A percentile compares a stretch with the other conserved stretches of the same genome.
phyloP scores from a whole-genome alignment of 2,329 filamentous ascomycete genomes.

The Parafenestella ontariensis region DNA sequence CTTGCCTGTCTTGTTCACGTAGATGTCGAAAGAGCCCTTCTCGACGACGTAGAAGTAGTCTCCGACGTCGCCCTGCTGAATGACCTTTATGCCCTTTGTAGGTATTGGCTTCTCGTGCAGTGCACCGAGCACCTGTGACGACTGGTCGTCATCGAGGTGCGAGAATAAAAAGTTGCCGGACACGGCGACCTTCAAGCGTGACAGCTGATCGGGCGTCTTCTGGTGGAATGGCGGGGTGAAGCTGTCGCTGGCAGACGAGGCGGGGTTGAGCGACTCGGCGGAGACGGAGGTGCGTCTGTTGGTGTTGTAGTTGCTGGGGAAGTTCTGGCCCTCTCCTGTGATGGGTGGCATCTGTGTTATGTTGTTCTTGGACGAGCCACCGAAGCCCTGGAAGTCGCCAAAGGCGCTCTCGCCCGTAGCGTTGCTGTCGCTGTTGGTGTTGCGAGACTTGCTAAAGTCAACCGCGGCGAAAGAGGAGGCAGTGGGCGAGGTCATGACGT shows the following conservation, averaged over 20 bases:
- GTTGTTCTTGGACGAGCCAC: constrained; percentile 43
- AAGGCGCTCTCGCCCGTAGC: constrained; percentile 52
- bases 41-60: constrained; percentile 99
- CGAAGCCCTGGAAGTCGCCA: constrained; percentile 48
- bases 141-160: constrained; percentile 93
- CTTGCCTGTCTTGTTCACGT: constrained; percentile 79
- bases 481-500: constrained; percentile 77
- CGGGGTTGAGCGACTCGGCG: constrained; percentile 93
- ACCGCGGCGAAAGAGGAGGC: constrained; percentile 54
- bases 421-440: constrained; percentile 41
- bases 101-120: constrained; percentile 95
- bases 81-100: constrained; percentile 88
- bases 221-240: constrained; percentile 87
- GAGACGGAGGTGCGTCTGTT: constrained; percentile 94
- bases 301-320: constrained; percentile 93
- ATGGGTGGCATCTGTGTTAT: constrained; percentile 52
- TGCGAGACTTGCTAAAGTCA: constrained; percentile 50
- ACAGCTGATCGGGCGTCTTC: constrained; percentile 82
- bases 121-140: constrained; percentile 83
- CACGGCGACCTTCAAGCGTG: constrained; percentile 80
- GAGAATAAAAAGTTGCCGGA: constrained; percentile 92
- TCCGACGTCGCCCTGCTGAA: constrained; percentile 91
- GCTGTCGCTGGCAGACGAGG: constrained; percentile 80
- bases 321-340: constrained; percentile 67
- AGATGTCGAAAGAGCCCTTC: constrained; percentile 86